These are phyloP conservation scores for Globisporangium radiosum DNA, from an alignment of 352 stramenopile genomes.

Conservation along the genomic window DNA sequence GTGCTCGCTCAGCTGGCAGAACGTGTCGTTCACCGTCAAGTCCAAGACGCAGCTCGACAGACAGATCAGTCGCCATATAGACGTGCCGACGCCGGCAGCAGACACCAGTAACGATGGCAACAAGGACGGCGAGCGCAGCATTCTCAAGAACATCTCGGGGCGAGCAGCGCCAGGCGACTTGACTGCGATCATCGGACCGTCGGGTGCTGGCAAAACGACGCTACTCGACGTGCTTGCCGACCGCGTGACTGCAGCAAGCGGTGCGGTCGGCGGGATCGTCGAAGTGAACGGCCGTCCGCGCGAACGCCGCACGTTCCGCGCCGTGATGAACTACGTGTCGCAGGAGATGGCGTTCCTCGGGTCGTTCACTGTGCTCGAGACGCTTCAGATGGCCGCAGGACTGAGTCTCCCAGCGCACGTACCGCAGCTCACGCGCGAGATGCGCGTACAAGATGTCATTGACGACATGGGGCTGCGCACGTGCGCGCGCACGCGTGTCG, in stretches of 20 bases:
- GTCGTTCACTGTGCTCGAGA: constrained; percentile 65
- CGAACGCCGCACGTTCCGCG: constrained; percentile 28
- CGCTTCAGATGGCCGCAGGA: constrained; percentile 47
- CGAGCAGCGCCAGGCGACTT: constrained; percentile 27
- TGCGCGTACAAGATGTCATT: constrained; percentile 59
- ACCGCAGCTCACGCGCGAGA: constrained; percentile 29
- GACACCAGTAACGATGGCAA: not conserved
- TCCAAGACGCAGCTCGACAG: not conserved
- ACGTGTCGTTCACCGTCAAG: constrained; percentile 17
- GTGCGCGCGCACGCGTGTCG: constrained; percentile 57
- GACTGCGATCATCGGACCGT: constrained; percentile 35
- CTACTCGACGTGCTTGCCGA: constrained; percentile 44
- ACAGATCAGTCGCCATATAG: not conserved
- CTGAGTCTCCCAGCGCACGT: constrained; percentile 44
- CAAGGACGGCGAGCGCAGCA: constrained; percentile 9
- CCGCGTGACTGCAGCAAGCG: constrained; percentile 21
- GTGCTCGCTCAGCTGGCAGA: constrained; percentile 22
- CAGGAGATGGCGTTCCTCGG: constrained; percentile 58
- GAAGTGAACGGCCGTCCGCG: constrained; percentile 43
- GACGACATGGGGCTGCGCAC: constrained; percentile 55
- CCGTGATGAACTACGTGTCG: constrained; percentile 56
- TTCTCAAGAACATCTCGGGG: constrained; percentile 32
- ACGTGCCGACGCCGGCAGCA: not conserved
- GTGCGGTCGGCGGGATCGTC: constrained; percentile 31
- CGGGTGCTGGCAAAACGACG: constrained; percentile 31